phyloP scores from a whole-genome alignment of 2,329 filamentous ascomycete species.

The Microsporum ferrugineum region DNA sequence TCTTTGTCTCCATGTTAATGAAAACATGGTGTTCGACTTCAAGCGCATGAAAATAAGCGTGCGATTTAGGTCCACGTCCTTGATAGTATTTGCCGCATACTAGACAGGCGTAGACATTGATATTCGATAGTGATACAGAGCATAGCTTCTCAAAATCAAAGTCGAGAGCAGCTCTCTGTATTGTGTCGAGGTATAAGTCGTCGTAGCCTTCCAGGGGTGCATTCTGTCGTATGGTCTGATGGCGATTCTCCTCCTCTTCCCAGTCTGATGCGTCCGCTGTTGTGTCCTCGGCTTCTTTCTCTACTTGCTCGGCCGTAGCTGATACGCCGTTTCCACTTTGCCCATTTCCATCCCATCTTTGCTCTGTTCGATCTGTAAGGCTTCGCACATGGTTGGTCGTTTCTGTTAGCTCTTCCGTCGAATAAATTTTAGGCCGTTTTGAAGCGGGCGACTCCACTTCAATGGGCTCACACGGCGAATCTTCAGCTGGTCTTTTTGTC shows the following conservation, averaged over 20 bases:
- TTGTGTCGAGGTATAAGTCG: constrained; percentile 95
- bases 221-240: constrained; percentile 48
- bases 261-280: constrained; percentile 18
- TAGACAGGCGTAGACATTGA: constrained; percentile 96
- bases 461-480: constrained; percentile 29
- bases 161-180: constrained; percentile 82
- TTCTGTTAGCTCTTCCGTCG: constrained; percentile 14
- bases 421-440: constrained; percentile 36
- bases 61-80: constrained; percentile 81
- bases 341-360: constrained; percentile 27
- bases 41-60: constrained; percentile 94
- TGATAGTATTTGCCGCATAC: constrained; percentile 98
- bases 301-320: constrained; percentile 62
- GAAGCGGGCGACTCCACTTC: constrained; percentile 30
- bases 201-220: constrained; percentile 80
- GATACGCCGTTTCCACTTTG: constrained; percentile 27
- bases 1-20: constrained; percentile 71
- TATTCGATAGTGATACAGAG: constrained; percentile 89
- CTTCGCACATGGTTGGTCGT: constrained; percentile 4
- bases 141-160: constrained; percentile 99
- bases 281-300: constrained; percentile 32
- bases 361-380: constrained; percentile 15
- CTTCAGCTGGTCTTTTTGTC: constrained; percentile 39
- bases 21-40: constrained; percentile 95
- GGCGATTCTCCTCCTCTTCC: constrained; percentile 26